Evolutionary conservation across 1,284 basidiomycete genomes (phyloP).

Genomic region (Veloporphyrellus conicus): DNA sequence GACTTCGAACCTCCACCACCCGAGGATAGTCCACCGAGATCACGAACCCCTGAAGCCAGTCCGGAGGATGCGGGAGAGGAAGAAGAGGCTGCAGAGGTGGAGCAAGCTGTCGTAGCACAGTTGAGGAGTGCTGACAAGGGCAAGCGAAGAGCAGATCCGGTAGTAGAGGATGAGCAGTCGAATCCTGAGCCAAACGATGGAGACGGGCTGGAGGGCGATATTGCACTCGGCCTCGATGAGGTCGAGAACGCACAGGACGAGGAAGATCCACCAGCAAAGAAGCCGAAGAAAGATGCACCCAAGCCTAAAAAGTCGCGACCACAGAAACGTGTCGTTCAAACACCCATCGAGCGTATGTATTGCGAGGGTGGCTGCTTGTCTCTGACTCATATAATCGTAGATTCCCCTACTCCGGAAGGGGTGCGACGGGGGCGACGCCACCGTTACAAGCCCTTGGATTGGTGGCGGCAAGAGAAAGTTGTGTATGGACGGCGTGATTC

Average conservation of each 20-base stretch:
- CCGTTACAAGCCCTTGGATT: conserved; percentile 78
- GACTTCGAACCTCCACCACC: conserved; percentile 37
- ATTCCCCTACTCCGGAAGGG: conserved; percentile 44
- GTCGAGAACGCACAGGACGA: conserved; percentile 41
- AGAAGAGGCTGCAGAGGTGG: conserved; percentile 32
- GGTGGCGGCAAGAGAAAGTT: conserved; percentile 90
- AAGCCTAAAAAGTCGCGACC: conserved; percentile 35
- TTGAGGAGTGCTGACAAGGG: conserved; percentile 34
- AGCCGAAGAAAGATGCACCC: conserved; percentile 33
- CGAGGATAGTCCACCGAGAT: conserved; percentile 35
- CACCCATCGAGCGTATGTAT: conserved; percentile 24
- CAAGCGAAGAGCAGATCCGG: conserved; percentile 32
- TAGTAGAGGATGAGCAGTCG: conserved; percentile 29
- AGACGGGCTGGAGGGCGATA: conserved; percentile 53
- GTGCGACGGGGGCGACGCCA: conserved; percentile 72
- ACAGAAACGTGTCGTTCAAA: conserved; percentile 20
- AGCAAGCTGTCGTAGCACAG: conserved; percentile 28
- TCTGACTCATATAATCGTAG: conserved; percentile 15
- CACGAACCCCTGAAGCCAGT: conserved; percentile 35
- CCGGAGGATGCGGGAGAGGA: conserved; percentile 46
- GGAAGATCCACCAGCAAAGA: conserved; percentile 31
- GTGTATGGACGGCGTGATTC: conserved; percentile 67
- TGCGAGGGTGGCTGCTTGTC: not conserved
- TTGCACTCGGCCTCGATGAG: conserved; percentile 46
- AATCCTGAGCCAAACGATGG: conserved; percentile 25